Conservation (phyloP, 1,284 basidiomycete species). For the Rhodotorula sp. region DNA sequence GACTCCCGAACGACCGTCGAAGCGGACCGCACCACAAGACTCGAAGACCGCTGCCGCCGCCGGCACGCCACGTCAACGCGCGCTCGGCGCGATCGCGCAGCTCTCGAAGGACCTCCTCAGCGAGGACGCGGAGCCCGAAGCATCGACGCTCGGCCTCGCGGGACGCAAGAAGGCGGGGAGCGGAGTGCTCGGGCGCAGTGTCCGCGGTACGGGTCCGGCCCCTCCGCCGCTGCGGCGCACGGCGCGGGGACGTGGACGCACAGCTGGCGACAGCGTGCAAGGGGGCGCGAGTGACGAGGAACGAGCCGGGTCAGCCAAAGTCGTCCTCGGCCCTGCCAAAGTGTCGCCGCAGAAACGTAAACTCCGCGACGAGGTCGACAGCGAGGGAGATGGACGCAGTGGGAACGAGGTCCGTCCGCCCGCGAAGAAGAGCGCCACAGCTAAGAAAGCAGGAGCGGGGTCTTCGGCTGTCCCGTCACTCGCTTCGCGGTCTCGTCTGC, state of each 20-base stretch:
- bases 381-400: neutral
- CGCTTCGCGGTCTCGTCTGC: neutral
- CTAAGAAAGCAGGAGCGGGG: too few species aligned
- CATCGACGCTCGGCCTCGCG: too few species aligned
- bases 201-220: neutral
- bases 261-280: neutral
- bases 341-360: neutral
- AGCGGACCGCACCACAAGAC: neutral
- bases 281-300: neutral
- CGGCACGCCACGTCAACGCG: constrained; percentile 18
- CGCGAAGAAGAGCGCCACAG: too few species aligned
- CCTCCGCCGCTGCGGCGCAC: neutral
- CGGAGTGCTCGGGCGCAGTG: neutral
- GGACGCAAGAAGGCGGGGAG: neutral
- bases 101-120: constrained; percentile 20
- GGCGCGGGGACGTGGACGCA: neutral
- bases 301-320: neutral
- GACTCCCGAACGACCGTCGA: neutral
- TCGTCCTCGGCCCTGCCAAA: neutral
- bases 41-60: neutral
- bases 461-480: too few species aligned
- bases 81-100: constrained; percentile 28
- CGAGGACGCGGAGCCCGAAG: neutral
- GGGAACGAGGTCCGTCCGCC: neutral
- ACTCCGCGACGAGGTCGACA: neutral